Evolutionary conservation across 305 asterid genomes (phyloP).

Genomic region (Fraxinus platypoda): DNA sequence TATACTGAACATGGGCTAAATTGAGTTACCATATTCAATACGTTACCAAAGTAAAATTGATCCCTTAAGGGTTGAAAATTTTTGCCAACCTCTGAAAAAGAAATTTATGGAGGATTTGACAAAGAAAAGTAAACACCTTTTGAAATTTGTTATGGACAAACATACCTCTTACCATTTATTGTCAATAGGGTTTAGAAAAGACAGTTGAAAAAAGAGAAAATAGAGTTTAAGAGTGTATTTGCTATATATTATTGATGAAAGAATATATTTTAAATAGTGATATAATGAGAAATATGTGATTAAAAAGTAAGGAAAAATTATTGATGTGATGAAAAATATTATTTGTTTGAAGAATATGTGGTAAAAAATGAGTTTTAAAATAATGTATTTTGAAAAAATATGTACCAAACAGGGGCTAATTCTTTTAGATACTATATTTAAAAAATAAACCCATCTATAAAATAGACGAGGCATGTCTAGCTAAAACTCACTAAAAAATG

Average conservation of each 20-base stretch:
- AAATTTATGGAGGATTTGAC: neutral
- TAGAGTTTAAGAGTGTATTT: neutral
- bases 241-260: too few relatives aligned
- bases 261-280: too few relatives aligned
- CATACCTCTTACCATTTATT: neutral
- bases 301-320: too few relatives aligned
- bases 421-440: too few relatives aligned
- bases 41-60: neutral
- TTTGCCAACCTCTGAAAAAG: neutral
- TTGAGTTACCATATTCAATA: neutral
- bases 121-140: neutral
- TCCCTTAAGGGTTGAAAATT: neutral
- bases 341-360: too few relatives aligned
- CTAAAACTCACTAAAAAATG: neutral
- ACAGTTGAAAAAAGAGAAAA: neutral
- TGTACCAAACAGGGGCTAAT: too few relatives aligned
- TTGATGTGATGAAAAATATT: too few relatives aligned
- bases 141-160: neutral
- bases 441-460: neutral
- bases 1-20: too few relatives aligned
- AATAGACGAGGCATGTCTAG: neutral
- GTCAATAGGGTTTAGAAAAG: neutral
- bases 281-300: too few relatives aligned
- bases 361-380: too few relatives aligned
- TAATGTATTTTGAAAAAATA: too few relatives aligned